These are phyloP conservation scores for Ogataea wickerhamii DNA, from an alignment of 805 yeast species.

Conservation along the genomic window DNA sequence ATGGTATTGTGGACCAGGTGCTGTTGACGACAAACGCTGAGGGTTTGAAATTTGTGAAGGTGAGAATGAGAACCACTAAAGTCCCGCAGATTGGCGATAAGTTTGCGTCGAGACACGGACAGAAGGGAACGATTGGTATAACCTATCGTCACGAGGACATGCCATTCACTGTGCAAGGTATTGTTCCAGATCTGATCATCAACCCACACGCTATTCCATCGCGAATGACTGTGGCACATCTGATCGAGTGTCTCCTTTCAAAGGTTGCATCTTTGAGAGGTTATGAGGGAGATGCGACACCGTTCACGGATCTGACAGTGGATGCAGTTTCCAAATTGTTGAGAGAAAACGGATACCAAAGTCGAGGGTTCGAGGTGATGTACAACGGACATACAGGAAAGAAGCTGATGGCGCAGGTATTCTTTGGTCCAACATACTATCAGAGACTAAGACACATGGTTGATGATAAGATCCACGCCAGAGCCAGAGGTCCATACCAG, in stretches of 20 bases:
- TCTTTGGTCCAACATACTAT: constrained; percentile 99
- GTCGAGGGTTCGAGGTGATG: constrained; percentile 98
- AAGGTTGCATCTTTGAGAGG: constrained; percentile 95
- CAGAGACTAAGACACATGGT: constrained; percentile 99
- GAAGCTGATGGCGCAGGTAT: constrained; percentile 95
- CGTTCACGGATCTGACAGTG: constrained; percentile 97
- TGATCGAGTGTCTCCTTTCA: constrained; percentile 94
- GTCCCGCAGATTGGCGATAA: constrained; percentile 99
- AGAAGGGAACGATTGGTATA: constrained; percentile 99
- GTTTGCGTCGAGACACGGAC: constrained; percentile 99
- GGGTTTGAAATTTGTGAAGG: constrained; percentile 95
- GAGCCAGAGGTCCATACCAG: constrained; percentile 99
- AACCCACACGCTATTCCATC: constrained; percentile 99
- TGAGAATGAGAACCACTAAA: constrained; percentile 98
- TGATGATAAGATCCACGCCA: constrained; percentile 97
- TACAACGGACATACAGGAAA: constrained; percentile 99
- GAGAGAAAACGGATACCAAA: constrained; percentile 94
- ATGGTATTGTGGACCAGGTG: constrained; percentile 98
- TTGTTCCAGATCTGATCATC: constrained; percentile 95
- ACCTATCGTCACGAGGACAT: constrained; percentile 97
- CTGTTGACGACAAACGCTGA: constrained; percentile 96
- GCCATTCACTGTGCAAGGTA: constrained; percentile 95
- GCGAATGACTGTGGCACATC: constrained; percentile 99
- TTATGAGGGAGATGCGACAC: constrained; percentile 98
- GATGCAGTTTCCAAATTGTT: constrained; percentile 91